Percentiles rank a stretch among this genome's conserved stretches.
These are phyloP conservation scores for Gossypium gossypioides DNA, from an alignment of 441 rosid genomes.

Conservation along the genomic window DNA sequence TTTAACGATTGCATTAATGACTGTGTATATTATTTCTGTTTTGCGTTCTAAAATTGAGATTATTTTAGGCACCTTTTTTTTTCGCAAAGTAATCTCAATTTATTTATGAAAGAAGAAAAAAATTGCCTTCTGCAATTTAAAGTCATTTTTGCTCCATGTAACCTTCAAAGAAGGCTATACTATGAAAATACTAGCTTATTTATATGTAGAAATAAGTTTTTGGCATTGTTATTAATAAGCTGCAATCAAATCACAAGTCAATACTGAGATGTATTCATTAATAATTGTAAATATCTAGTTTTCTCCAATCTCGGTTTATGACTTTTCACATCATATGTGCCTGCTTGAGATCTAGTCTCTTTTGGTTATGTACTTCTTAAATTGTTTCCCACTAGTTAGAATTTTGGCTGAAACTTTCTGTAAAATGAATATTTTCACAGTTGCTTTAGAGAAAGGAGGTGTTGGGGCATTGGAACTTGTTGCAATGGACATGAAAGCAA, in stretches of 20 bases:
- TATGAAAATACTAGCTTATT: not conserved
- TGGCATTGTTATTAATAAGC: not conserved
- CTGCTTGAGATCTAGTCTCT: not conserved
- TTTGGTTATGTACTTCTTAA: not conserved
- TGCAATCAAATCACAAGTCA: not conserved
- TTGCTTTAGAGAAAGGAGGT: constrained; percentile 94
- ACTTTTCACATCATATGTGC: not conserved
- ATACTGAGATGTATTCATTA: not conserved
- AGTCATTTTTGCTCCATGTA: not conserved
- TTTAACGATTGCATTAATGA: not conserved
- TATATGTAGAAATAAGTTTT: not conserved
- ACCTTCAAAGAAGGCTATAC: not conserved
- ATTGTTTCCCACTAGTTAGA: not conserved
- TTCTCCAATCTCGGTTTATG: not conserved
- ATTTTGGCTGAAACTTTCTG: not conserved
- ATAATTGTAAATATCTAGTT: not conserved
- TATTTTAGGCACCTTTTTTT: not conserved
- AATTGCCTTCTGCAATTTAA: not conserved
- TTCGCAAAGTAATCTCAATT: not conserved
- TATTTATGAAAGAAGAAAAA: not conserved
- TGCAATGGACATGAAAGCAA: constrained; percentile 99
- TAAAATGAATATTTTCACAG: constrained; percentile 36
- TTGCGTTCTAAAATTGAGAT: not conserved
- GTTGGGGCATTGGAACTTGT: constrained; percentile 98
- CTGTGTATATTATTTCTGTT: not conserved